Percentiles rank a stretch among this genome's conserved stretches.
phyloP scores from a whole-genome alignment of 495 filamentous ascomycete species.

The Annulohypoxylon maeteangense region DNA sequence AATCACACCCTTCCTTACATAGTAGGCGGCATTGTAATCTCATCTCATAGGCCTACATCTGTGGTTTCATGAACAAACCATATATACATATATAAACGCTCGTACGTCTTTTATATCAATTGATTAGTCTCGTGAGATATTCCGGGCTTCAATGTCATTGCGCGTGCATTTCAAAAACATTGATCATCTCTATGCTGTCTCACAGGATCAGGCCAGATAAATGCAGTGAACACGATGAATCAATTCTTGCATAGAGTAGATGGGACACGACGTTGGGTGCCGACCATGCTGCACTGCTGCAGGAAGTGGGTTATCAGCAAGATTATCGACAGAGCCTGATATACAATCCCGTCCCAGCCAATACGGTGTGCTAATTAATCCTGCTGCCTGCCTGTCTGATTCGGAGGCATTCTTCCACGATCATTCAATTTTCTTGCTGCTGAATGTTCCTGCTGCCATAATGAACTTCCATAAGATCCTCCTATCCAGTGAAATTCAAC shows the following conservation, averaged over 20 bases:
- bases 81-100: not conserved
- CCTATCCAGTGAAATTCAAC: too few species aligned
- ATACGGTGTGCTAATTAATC: not conserved
- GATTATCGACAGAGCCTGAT: not conserved
- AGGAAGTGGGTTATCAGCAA: not conserved
- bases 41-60: not conserved
- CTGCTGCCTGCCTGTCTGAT: not conserved
- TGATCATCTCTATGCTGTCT: not conserved
- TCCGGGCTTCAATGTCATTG: not conserved
- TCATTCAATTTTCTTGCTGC: not conserved
- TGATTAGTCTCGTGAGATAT: not conserved
- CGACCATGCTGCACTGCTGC: not conserved
- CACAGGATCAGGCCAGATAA: not conserved
- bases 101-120: not conserved
- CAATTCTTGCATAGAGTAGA: not conserved
- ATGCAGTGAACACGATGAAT: not conserved
- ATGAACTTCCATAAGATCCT: not conserved
- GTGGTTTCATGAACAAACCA: not conserved
- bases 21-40: not conserved
- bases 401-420: not conserved
- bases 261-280: not conserved
- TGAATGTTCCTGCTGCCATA: not conserved
- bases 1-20: not conserved
- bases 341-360: not conserved
- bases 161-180: not conserved